Evolutionary conservation across 768 basidiomycete genomes (phyloP).

Genomic region (Leccinum variicolor): DNA sequence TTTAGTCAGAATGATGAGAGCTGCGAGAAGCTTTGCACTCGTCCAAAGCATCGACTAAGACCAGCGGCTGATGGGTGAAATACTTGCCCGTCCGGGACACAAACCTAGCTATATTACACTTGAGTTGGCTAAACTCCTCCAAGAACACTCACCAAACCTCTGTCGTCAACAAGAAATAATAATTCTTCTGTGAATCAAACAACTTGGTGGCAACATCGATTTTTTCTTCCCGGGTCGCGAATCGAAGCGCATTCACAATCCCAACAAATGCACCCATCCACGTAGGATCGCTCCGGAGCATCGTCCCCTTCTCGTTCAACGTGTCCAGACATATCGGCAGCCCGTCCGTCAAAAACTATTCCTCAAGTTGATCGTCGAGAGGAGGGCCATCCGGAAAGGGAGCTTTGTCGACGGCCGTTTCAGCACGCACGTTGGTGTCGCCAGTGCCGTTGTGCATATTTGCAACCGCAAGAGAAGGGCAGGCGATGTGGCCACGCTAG

Average conservation of each 20-base stretch:
- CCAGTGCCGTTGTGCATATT: too few relatives aligned
- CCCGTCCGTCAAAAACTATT: conserved; percentile 8
- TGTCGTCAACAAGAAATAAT: conserved; percentile 6
- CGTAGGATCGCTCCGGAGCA: conserved; percentile 1
- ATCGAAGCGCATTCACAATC: background rate
- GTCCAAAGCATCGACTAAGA: conserved; percentile 19
- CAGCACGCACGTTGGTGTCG: too few relatives aligned
- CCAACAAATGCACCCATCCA: background rate
- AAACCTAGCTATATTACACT: background rate
- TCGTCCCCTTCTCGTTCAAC: conserved; percentile 1
- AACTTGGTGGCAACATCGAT: conserved; percentile 1
- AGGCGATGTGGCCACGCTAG: too few relatives aligned
- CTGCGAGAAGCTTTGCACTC: conserved; percentile 17
- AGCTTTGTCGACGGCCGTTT: background rate
- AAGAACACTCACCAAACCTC: conserved; percentile 6
- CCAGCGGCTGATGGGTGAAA: background rate
- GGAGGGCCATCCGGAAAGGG: background rate
- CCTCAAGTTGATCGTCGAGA: conserved; percentile 10
- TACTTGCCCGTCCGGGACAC: background rate
- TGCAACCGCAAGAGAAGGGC: too few relatives aligned
- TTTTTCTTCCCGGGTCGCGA: background rate
- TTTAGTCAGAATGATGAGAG: background rate
- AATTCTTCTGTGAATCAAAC: conserved; percentile 1
- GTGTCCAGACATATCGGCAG: conserved; percentile 2
- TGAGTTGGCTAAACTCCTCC: background rate